These are phyloP conservation scores for Phytophthora boehmeriae DNA, from an alignment of 352 stramenopile genomes.

Conservation along the genomic window DNA sequence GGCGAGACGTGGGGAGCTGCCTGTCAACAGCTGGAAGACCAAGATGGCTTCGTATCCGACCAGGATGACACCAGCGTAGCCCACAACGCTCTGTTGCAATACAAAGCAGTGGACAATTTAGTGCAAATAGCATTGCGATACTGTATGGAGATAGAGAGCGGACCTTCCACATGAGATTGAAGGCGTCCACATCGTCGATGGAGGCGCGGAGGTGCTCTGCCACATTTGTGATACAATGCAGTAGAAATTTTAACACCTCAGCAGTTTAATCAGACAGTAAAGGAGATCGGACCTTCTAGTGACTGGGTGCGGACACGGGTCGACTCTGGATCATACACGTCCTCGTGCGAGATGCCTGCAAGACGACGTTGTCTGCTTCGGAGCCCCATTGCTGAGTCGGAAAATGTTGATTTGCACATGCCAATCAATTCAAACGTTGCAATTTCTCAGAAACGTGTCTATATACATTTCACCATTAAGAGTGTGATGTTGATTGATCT, in stretches of 20 bases:
- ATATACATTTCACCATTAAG: not conserved
- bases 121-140: not conserved
- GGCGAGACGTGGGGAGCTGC: slow-evolving; percentile 8
- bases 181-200: slow-evolving; percentile 44
- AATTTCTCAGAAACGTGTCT: not conserved
- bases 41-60: slow-evolving; percentile 47
- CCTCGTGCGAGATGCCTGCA: slow-evolving; percentile 37
- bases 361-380: slow-evolving; percentile 54
- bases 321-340: slow-evolving; percentile 50
- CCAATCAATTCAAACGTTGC: not conserved
- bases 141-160: not conserved
- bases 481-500: too few species aligned
- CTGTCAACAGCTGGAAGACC: slow-evolving; percentile 37
- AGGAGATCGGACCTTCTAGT: slow-evolving; percentile 35
- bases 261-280: not conserved
- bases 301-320: slow-evolving; percentile 35
- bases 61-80: slow-evolving; percentile 44
- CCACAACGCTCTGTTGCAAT: slow-evolving; percentile 38
- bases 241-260: not conserved
- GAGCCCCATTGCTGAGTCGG: slow-evolving; percentile 41
- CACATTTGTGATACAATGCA: slow-evolving; percentile 3
- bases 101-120: not conserved
- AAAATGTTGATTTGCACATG: slow-evolving; percentile 4
- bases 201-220: slow-evolving; percentile 56
- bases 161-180: slow-evolving; percentile 59